Conservation (phyloP, 305 asterid species). For the Euphrasia arctica region DNA sequence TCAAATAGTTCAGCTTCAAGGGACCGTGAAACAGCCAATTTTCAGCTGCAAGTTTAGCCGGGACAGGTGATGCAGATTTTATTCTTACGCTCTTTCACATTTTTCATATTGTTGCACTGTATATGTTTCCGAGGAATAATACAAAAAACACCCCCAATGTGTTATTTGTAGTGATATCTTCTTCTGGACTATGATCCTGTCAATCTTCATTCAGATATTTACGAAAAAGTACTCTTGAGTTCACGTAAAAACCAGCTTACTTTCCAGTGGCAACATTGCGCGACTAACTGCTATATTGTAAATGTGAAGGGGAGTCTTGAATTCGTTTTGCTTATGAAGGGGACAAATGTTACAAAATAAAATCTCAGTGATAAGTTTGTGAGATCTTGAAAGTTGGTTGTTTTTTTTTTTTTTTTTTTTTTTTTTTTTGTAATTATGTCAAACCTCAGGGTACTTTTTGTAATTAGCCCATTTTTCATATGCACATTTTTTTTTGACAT, state of each 20-base stretch:
- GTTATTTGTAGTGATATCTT: not conserved
- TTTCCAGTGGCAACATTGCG: not conserved
- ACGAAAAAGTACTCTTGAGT: not conserved
- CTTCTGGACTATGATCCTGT: not conserved
- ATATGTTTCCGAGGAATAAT: not conserved
- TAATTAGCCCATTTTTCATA: not conserved
- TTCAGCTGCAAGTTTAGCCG: slow-evolving; percentile 74
- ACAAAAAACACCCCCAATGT: not conserved
- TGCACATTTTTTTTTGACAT: not conserved
- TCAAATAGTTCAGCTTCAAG: slow-evolving; percentile 73
- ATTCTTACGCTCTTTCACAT: not conserved
- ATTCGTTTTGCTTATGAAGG: no score
- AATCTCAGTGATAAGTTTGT: not conserved
- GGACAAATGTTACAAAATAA: no score
- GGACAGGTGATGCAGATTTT: slow-evolving; percentile 51
- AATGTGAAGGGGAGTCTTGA: no score
- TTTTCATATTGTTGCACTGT: not conserved
- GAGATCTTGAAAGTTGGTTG: not conserved
- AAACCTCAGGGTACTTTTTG: not conserved
- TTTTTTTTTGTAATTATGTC: not conserved
- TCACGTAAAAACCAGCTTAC: not conserved
- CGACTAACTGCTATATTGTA: not conserved
- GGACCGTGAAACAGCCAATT: slow-evolving; percentile 59
- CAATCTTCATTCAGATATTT: not conserved
- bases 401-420: no score